These are phyloP conservation scores for Bipolaris victoriae DNA, from an alignment of 2,329 filamentous ascomycete genomes.

Conservation along the genomic window DNA sequence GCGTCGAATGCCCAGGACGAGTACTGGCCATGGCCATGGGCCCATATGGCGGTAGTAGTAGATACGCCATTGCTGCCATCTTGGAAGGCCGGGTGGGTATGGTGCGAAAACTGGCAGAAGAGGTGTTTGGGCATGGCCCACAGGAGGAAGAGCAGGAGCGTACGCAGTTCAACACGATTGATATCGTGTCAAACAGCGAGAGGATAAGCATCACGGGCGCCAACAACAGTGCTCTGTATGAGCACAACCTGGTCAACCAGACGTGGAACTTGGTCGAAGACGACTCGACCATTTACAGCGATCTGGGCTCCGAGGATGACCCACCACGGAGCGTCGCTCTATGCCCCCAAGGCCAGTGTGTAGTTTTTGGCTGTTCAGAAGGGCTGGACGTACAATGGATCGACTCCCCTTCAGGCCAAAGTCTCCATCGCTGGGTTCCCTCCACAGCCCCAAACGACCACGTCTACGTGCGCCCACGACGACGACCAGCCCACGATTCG, in stretches of 20 bases:
- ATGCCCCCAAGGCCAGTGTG: constrained; percentile 67
- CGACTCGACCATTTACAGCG: constrained; percentile 54
- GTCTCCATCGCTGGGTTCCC: constrained; percentile 63
- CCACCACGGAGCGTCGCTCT: constrained; percentile 69
- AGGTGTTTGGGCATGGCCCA: not conserved
- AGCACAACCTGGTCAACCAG: constrained; percentile 38
- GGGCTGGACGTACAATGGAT: constrained; percentile 70
- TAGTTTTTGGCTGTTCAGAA: constrained; percentile 68
- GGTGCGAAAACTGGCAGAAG: constrained; percentile 58
- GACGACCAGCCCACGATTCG: constrained; percentile 58
- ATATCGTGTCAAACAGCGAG: constrained; percentile 35
- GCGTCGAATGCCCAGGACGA: constrained; percentile 62
- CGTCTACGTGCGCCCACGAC: constrained; percentile 65
- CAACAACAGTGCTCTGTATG: constrained; percentile 27
- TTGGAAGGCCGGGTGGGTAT: constrained; percentile 66
- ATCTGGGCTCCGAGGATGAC: constrained; percentile 66
- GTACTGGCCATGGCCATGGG: constrained; percentile 69
- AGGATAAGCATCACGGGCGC: constrained; percentile 29
- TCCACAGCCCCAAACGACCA: constrained; percentile 60
- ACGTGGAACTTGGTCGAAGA: constrained; percentile 41
- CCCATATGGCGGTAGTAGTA: constrained; percentile 57
- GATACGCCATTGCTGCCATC: constrained; percentile 64
- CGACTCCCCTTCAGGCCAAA: constrained; percentile 56
- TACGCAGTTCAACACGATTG: constrained; percentile 32
- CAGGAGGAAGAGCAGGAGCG: not conserved